Conservation (phyloP, 352 stramenopile genomes). For the Globisporangium canariense region DNA sequence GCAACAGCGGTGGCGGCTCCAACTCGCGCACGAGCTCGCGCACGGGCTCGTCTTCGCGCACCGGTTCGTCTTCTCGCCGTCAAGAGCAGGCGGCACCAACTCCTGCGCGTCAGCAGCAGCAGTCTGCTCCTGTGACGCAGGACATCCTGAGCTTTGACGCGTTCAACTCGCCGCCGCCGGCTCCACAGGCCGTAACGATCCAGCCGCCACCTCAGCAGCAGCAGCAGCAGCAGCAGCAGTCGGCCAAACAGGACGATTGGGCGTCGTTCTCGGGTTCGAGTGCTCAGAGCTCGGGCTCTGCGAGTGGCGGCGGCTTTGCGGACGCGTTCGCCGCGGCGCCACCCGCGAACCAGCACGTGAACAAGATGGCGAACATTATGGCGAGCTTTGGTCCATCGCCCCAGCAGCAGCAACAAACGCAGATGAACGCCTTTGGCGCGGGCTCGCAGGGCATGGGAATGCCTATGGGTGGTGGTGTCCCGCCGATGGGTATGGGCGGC, state of each 20-base stretch:
- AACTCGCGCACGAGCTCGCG: conserved; percentile 21
- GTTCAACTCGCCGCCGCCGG: conserved; percentile 39
- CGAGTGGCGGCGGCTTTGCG: conserved; percentile 19
- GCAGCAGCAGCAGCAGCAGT: conserved; percentile 5
- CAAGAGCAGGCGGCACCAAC: conserved; percentile 29
- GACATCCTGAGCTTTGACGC: conserved; percentile 78
- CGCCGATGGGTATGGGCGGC: conserved; percentile 30
- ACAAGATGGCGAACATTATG: conserved; percentile 88
- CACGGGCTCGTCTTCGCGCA: conserved; percentile 25
- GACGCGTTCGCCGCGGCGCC: conserved; percentile 46
- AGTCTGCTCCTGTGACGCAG: conserved; percentile 23
- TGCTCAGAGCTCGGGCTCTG: conserved; percentile 22
- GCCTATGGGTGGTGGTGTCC: conserved; percentile 43
- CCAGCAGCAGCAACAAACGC: conserved; percentile 23
- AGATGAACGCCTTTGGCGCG: conserved; percentile 18
- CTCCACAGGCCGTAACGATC: conserved; percentile 21
- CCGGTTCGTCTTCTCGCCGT: conserved; percentile 26
- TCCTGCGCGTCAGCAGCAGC: conserved; percentile 8
- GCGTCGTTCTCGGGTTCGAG: conserved; percentile 62
- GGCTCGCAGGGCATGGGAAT: conserved; percentile 35
- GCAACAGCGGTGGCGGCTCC: conserved; percentile 21
- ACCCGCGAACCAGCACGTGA: conserved; percentile 53
- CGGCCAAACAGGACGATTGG: conserved; percentile 68
- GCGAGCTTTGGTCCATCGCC: conserved; percentile 58
- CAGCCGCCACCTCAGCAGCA: conserved; percentile 12